Percentiles rank a stretch among this genome's conserved stretches.
Conservation (phyloP, 202 grass and related monocot species). For the Bolboschoenoplectus hybrid region DNA sequence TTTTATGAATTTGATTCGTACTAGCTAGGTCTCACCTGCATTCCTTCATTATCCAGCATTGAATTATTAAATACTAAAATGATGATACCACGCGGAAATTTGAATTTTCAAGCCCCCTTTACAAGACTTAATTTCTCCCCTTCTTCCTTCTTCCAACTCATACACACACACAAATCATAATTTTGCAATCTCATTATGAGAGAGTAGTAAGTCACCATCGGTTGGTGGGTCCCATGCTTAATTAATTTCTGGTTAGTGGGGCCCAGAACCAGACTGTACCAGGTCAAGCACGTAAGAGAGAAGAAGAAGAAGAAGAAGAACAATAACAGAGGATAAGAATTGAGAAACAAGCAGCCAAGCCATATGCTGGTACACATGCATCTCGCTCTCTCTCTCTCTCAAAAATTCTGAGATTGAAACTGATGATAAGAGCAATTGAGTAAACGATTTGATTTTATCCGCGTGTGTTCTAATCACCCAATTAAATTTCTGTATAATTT, state of each 20-base stretch:
- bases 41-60: not conserved
- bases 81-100: not conserved
- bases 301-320: not conserved
- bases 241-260: not conserved
- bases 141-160: too few relatives aligned
- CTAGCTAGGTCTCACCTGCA: not conserved
- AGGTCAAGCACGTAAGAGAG: constrained; percentile 35
- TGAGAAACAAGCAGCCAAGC: not conserved
- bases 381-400: not conserved
- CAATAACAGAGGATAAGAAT: too few relatives aligned
- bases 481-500: constrained; percentile 15
- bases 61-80: not conserved
- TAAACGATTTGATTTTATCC: not conserved
- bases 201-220: not conserved
- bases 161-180: not conserved
- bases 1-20: not conserved
- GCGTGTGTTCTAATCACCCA: not conserved
- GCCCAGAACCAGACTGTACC: not conserved
- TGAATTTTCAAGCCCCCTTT: not conserved
- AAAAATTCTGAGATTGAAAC: not conserved
- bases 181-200: not conserved
- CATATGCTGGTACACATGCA: not conserved
- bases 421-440: not conserved
- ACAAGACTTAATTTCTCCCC: not conserved
- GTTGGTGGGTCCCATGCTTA: not conserved